A percentile compares a stretch with the other conserved stretches of the same genome.
Evolutionary conservation across 352 stramenopile species (phyloP).

Genomic region (Pythium rishiriense): DNA sequence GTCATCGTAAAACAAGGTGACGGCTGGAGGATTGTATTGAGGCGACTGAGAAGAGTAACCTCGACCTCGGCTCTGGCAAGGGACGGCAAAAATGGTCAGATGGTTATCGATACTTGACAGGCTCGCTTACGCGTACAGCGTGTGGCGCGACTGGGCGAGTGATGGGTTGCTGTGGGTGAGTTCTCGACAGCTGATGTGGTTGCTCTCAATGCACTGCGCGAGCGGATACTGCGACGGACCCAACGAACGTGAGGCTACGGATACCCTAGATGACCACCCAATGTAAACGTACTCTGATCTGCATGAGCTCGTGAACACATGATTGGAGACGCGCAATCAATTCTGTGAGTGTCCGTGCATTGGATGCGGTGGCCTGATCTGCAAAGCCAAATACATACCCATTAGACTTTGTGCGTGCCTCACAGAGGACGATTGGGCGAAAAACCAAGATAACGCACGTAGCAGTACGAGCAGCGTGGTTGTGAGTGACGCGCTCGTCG

Average conservation of each 20-base stretch:
- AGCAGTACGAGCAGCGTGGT: conserved; percentile 37
- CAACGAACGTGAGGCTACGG: background rate
- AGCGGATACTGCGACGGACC: conserved; percentile 30
- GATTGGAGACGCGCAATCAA: conserved; percentile 16
- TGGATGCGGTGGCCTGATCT: conserved; percentile 12
- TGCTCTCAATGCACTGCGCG: conserved; percentile 30
- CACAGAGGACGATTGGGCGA: no score
- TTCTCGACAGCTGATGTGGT: conserved; percentile 8
- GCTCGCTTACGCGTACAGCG: conserved; percentile 7
- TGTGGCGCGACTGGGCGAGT: background rate
- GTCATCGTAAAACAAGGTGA: conserved; percentile 1
- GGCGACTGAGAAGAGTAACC: conserved; percentile 8
- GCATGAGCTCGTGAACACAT: conserved; percentile 26
- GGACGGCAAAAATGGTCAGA: no score
- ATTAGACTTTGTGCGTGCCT: background rate
- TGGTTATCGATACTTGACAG: background rate
- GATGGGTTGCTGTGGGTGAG: background rate
- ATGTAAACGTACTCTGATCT: conserved; percentile 23
- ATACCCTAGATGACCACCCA: background rate
- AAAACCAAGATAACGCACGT: conserved; percentile 23
- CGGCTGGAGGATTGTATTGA: background rate
- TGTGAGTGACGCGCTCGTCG: conserved; percentile 10
- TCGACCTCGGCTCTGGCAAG: conserved; percentile 25
- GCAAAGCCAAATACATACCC: background rate
- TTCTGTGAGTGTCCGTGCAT: conserved; percentile 4